Evolutionary conservation across 2,329 filamentous ascomycete genomes (phyloP), one percentile per base, ranked within the genome.

Genomic region (Aspergillus costaricaensis): DNA sequence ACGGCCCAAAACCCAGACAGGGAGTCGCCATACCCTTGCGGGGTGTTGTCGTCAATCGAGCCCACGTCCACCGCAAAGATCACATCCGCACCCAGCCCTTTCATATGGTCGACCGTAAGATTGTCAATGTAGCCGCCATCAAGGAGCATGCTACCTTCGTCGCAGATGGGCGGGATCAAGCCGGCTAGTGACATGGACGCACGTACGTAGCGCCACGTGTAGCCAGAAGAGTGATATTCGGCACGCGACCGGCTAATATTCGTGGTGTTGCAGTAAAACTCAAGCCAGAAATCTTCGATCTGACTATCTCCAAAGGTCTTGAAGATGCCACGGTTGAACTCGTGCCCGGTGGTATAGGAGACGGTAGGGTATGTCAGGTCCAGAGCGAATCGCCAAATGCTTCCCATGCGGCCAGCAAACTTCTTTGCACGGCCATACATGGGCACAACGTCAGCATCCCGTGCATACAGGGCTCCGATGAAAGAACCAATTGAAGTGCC

Each of bases 181-280:
- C 96, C 95, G 0, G 95, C 95, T 4, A 99, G 84, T 1, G 93
- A 96, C 95, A 99, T 99, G 10, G 92, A 96, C 0, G 95, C 95
- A 49, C 95, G 86, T 23, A 99, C 91, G 70, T 99, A 99, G 44
- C 96, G 87, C 95, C 95, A 99, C 0, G 95, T 94, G 71, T 99
- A 99, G 14, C 95, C 95, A 62, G 91, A 95, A 0, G 92, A 97
- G 77, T 99, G 95, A 66, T 96, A 93, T 74, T 99, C 95, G 3
- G 87, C 87, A 19, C 94, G 86, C 62, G 91, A 95, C 76, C 96
- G 96, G 80, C 91, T 96, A 78, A 99, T 98, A 76, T 98, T 99
- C 39, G 96, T 99, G 0, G 95, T 98, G 78, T 99, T 99, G 84
- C 96, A 99, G 79, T 99, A 99, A 75, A 92, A 99, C 68, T 96